A percentile compares a stretch with the other conserved stretches of the same genome.
These are phyloP conservation scores for Wilhelminamyces savonicus DNA, from an alignment of 805 yeast species.

Conservation along the genomic window DNA sequence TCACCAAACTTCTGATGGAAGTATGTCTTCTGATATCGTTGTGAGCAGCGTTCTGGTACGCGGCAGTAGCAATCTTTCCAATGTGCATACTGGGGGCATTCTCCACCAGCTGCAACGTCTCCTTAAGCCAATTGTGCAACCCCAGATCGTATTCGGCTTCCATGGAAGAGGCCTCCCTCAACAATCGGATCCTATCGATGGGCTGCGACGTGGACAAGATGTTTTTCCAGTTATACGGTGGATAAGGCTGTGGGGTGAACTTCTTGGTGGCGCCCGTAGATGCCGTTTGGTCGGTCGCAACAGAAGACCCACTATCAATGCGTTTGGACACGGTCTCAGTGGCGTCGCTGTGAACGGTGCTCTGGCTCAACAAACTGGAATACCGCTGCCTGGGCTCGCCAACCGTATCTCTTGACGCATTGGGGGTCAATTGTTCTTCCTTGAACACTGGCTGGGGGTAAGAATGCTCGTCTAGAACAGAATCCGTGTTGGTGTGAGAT, in stretches of 20 bases:
- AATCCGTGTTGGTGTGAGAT: conserved; percentile 11
- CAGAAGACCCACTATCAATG: conserved; percentile 1
- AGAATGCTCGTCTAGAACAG: conserved; percentile 17
- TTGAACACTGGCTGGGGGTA: conserved; percentile 15
- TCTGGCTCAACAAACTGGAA: neutral
- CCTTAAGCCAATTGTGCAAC: conserved; percentile 50
- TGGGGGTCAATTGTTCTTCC: conserved; percentile 20
- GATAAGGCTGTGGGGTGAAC: conserved; percentile 11
- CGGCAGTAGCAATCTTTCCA: conserved; percentile 54
- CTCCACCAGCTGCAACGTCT: conserved; percentile 33
- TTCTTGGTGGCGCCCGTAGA: neutral
- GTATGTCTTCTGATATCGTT: conserved; percentile 42
- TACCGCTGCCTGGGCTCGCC: too few relatives aligned
- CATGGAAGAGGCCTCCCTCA: conserved; percentile 36
- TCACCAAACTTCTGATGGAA: conserved; percentile 44
- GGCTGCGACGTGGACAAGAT: conserved; percentile 36
- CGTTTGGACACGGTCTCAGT: neutral
- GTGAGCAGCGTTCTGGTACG: conserved; percentile 60
- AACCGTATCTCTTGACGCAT: too few relatives aligned
- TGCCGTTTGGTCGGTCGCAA: conserved; percentile 4
- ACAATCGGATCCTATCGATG: conserved; percentile 33
- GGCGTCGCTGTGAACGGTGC: neutral
- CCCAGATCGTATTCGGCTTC: conserved; percentile 49
- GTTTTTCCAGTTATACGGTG: conserved; percentile 35
- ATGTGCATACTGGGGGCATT: conserved; percentile 32